Base-by-base conservation (phyloP, 2,329 filamentous ascomycete species). In the Venturia pyrina region DNA sequence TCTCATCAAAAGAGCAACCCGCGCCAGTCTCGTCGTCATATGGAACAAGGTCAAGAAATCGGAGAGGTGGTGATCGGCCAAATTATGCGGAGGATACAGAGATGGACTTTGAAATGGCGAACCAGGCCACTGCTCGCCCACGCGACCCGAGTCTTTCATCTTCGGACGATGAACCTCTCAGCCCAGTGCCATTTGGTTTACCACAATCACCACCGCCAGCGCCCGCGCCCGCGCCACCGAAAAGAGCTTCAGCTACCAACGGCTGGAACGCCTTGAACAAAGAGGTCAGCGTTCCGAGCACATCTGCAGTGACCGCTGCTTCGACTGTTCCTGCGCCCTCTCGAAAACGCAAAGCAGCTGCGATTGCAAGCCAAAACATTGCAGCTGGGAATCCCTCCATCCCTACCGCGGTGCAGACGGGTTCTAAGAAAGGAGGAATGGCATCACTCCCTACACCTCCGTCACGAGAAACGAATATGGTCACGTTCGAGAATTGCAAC, bases 1-100 rank as follows among this genome's bases (percentile, higher is more conserved):
- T 59, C 21, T 56, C 61, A 19, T 63, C 61, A 8, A 56, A 63
- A 41, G 56, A 66, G 24, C 34, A 61, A 44, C 21, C 32, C 8
- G 65, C 61, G 15, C 43, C 46, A 34, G 57, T 44, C 24, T 59
- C 53, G 32, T 59, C 53, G 7, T 59, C 53, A n/a, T 97, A 99
- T 78, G 93, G 93, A 73, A 99, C 95, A 75, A 89, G 93, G 72
- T 97, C 93, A 71, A 89, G 95, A 75, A 96, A 96, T 78, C 89
- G 93, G 73, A 88, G 85, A 66, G 89, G 89, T 72, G 86, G 84
- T 70, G 84, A 89, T 71, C 89, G 95, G 70, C 87, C 89, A 70
- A 99, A 99, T 78, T 99, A 99, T 77, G 93, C 95, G 63, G 95
- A 99, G 78, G 93, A 97, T 76, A 82, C 93, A 70, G 93, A 98